A percentile compares a stretch with the other conserved stretches of the same genome.
These are phyloP conservation scores for Brettanomyces sp. DNA, from an alignment of 805 yeast genomes.

Conservation along the genomic window DNA sequence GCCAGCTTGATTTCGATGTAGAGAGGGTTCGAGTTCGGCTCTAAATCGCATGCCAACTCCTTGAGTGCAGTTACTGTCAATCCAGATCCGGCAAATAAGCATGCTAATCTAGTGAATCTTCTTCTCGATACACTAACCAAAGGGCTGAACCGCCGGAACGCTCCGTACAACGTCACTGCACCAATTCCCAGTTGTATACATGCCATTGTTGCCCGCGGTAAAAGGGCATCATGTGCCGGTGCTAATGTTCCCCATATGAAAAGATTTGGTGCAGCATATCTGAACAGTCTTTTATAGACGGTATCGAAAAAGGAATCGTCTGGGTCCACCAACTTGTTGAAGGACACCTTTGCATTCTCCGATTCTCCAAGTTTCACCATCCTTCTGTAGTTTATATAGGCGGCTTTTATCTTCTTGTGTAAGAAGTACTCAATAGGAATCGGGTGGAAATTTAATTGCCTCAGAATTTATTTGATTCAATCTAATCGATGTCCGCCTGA, in stretches of 20 bases:
- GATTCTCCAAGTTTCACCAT: constrained; percentile 2
- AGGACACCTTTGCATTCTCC: constrained; percentile 3
- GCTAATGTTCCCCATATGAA: constrained; percentile 25
- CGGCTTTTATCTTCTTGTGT: too few relatives aligned
- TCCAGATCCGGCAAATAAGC: constrained; percentile 11
- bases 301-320: constrained; percentile 13
- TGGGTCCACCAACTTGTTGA: constrained; percentile 17
- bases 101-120: constrained; percentile 4
- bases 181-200: constrained; percentile 19
- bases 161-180: constrained; percentile 7
- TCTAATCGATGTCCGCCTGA: too few relatives aligned
- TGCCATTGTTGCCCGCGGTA: constrained; percentile 18
- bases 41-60: constrained; percentile 9
- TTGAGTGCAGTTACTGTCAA: constrained; percentile 7
- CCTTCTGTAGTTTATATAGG: too few relatives aligned
- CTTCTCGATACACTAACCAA: constrained; percentile 3
- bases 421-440: too few relatives aligned
- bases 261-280: constrained; percentile 22
- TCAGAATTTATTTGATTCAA: too few relatives aligned
- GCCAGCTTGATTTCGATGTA: constrained; percentile 21
- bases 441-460: too few relatives aligned
- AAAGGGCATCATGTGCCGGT: constrained; percentile 26
- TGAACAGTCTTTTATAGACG: constrained; percentile 14
- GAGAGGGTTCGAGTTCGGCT: constrained; percentile 17
- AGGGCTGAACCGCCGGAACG: constrained; percentile 5